Base-by-base conservation (phyloP, 1,284 basidiomycete species). In the Apiotrichum brassicae region DNA sequence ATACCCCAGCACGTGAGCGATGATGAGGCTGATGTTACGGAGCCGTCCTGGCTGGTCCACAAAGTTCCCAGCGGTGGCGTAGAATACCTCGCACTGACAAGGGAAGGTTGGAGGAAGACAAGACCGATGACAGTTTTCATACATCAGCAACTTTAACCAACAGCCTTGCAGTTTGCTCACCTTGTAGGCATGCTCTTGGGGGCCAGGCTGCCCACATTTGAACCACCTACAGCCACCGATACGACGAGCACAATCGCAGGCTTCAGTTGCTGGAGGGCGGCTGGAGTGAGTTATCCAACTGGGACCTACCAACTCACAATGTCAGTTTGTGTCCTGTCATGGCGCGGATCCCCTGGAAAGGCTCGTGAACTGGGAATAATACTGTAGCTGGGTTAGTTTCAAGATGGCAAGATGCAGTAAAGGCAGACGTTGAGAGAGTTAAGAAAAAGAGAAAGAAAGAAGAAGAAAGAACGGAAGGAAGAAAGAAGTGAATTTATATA, bases 181-280 rank as follows among this genome's bases (percentile, higher is more conserved):
- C 46, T 57, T 57, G 48, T 57, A 57, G 0, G 39, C 45, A 20
- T 53, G 51, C 36, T 53, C 55, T 19, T 48, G 37, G 7, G 55
- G 55, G 3, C 51, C 51, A 4, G 55, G 55, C 35, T 48, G 49
- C 18, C 51, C 55, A 11, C 50, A 49, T 33, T 49, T 48, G 34
- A 53, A 57, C 55, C 55, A 57, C 6, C 35, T 34, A 25, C 55
- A 57, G 12, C 33, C 25, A n/a, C 34, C 41, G 11, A 33, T 19
- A n/a, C 43, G 37, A 20, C 48, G 23, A 13, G 24, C 4, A 18
- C 52, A 53, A 12, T 20, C 39, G 22, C 42, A 52, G 1, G 36
- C 14, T 13, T 46, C 45, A 11, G 9, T 20, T 11, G 25, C n/a
- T 4, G n/a, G 16, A 30, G 14, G 19, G 28, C 6, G 12, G 35